A percentile compares a stretch with the other conserved stretches of the same genome.
phyloP scores from a whole-genome alignment of 2,329 filamentous ascomycete species.

The Beauveria varroae region DNA sequence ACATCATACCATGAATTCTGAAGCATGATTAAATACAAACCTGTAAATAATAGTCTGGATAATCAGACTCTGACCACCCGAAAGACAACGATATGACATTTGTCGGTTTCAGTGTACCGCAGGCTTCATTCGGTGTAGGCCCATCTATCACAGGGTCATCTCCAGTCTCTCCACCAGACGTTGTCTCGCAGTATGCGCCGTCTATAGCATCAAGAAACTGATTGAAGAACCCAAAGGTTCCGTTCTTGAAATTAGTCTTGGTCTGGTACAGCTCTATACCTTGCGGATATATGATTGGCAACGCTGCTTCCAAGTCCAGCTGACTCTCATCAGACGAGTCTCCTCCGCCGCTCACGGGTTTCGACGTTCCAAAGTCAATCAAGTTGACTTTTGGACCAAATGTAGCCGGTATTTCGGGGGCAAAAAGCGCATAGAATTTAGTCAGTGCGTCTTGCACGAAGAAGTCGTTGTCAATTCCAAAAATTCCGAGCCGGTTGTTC shows the following conservation, averaged over 20 bases:
- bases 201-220: neutral
- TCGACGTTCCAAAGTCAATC: too few relatives aligned
- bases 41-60: neutral
- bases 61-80: slow-evolving; percentile 31
- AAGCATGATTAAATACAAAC: neutral
- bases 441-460: too few relatives aligned
- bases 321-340: too few relatives aligned
- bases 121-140: neutral
- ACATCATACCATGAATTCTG: neutral
- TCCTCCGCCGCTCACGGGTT: too few relatives aligned
- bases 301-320: slow-evolving; percentile 32
- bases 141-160: neutral
- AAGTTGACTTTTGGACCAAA: too few relatives aligned
- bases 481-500: slow-evolving; percentile 33
- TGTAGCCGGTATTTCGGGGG: too few relatives aligned
- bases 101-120: neutral
- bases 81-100: neutral
- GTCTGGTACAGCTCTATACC: neutral
- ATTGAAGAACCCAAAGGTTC: neutral
- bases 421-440: too few relatives aligned
- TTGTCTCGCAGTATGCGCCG: neutral
- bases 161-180: neutral
- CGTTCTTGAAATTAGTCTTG: neutral
- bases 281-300: slow-evolving; percentile 27
- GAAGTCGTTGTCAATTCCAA: slow-evolving; percentile 23